A percentile compares a stretch with the other conserved stretches of the same genome.
Conservation (phyloP, 202 grass and related monocot species). For the Setaria viridis region DNA sequence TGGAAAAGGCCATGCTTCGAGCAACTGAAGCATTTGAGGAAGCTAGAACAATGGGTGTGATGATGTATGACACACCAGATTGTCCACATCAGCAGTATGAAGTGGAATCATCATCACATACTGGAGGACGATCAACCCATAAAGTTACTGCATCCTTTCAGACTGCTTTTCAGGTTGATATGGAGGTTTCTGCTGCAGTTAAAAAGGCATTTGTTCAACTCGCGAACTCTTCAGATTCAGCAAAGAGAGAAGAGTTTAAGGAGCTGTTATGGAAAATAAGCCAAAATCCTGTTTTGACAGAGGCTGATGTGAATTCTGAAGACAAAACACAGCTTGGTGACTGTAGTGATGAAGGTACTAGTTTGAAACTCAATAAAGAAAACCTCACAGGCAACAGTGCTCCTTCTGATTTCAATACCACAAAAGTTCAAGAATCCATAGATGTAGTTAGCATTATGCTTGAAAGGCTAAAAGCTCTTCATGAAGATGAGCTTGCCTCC, state of each 20-base stretch:
- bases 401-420: constrained; percentile 45
- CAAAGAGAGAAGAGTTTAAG: constrained; percentile 76
- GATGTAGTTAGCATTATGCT: constrained; percentile 74
- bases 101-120: constrained; percentile 65
- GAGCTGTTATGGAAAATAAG: constrained; percentile 76
- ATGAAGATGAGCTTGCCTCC: constrained; percentile 83
- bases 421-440: constrained; percentile 37
- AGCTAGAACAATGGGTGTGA: constrained; percentile 81
- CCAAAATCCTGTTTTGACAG: constrained; percentile 74
- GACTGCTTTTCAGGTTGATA: constrained; percentile 91
- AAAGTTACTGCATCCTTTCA: constrained; percentile 89
- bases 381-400: constrained; percentile 31
- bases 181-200: constrained; percentile 83
- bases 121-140: constrained; percentile 69
- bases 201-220: constrained; percentile 79
- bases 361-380: constrained; percentile 39
- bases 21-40: constrained; percentile 84
- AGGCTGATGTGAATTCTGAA: constrained; percentile 43
- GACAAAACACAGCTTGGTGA: constrained; percentile 36
- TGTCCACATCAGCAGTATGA: constrained; percentile 61
- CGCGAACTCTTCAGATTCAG: constrained; percentile 58
- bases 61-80: constrained; percentile 95
- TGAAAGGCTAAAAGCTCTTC: constrained; percentile 71
- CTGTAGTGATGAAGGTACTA: constrained; percentile 22
- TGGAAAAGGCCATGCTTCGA: constrained; percentile 64